Evolutionary conservation across 2,329 filamentous ascomycete species (phyloP).

Genomic region (Fusarium beomiforme): DNA sequence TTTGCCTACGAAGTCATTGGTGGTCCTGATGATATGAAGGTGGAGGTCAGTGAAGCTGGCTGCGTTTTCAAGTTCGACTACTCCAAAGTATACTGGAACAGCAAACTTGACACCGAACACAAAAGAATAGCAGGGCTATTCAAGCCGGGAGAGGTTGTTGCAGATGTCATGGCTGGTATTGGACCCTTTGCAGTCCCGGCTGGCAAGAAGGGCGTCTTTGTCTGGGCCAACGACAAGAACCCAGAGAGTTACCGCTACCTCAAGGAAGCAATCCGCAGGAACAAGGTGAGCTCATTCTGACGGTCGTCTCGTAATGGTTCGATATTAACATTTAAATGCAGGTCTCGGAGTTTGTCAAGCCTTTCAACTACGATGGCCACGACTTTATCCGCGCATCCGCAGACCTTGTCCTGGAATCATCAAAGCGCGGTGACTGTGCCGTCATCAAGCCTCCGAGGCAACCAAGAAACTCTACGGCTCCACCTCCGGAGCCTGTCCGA

Average conservation of each 20-base stretch:
- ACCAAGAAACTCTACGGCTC: slow-evolving; percentile 51
- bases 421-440: slow-evolving; percentile 61
- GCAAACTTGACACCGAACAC: slow-evolving; percentile 89
- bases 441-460: slow-evolving; percentile 57
- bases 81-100: slow-evolving; percentile 98
- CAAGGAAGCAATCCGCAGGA: slow-evolving; percentile 73
- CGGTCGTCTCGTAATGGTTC: background rate
- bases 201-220: slow-evolving; percentile 88
- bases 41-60: slow-evolving; percentile 81
- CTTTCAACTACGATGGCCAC: slow-evolving; percentile 85
- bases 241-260: slow-evolving; percentile 85
- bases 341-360: slow-evolving; percentile 75
- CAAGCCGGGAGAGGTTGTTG: slow-evolving; percentile 85
- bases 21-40: slow-evolving; percentile 83
- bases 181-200: slow-evolving; percentile 94
- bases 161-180: slow-evolving; percentile 97
- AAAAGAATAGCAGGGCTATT: slow-evolving; percentile 81
- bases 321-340: slow-evolving; percentile 41
- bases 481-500: slow-evolving; percentile 50
- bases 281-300: slow-evolving; percentile 70
- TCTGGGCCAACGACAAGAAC: slow-evolving; percentile 97
- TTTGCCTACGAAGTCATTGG: slow-evolving; percentile 92
- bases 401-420: slow-evolving; percentile 65
- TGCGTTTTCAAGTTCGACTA: slow-evolving; percentile 96
- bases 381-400: slow-evolving; percentile 80